These are phyloP conservation scores for Heterobasidion parviporum DNA, from an alignment of 1,284 basidiomycete species.

Conservation along the genomic window DNA sequence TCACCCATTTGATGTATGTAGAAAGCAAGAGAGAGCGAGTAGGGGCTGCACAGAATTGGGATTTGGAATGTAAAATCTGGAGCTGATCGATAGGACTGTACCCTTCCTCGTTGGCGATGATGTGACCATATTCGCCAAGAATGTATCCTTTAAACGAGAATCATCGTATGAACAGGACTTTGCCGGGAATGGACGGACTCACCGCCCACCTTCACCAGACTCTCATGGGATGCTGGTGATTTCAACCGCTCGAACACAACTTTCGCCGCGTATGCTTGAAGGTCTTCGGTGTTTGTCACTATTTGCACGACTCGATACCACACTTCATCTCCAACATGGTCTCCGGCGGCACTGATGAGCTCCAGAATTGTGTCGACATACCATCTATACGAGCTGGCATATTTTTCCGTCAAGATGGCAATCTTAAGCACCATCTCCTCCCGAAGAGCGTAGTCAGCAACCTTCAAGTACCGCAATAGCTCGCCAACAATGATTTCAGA, in stretches of 20 bases:
- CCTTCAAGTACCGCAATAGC: conserved; percentile 84
- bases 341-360: conserved; percentile 93
- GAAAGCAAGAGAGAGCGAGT: conserved; percentile 91
- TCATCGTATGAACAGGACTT: background rate
- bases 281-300: conserved; percentile 95
- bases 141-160: conserved; percentile 68
- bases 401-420: conserved; percentile 96
- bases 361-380: conserved; percentile 96
- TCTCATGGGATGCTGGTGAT: conserved; percentile 89
- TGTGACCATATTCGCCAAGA: conserved; percentile 94
- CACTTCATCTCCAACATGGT: conserved; percentile 97
- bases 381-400: conserved; percentile 92
- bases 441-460: conserved; percentile 92
- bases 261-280: conserved; percentile 91
- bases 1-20: conserved; percentile 99
- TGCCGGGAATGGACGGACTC: conserved; percentile 13
- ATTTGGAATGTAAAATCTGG: conserved; percentile 89
- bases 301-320: conserved; percentile 99
- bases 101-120: conserved; percentile 92
- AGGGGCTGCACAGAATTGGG: conserved; percentile 88
- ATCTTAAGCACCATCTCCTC: conserved; percentile 99
- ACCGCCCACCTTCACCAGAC: conserved; percentile 95
- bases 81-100: conserved; percentile 96
- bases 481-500: conserved; percentile 94
- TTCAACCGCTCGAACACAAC: conserved; percentile 92